Evolutionary conservation across 208 protist species (phyloP), one percentile per base, ranked within the genome.

Genomic region (Leishmania turanica): DNA sequence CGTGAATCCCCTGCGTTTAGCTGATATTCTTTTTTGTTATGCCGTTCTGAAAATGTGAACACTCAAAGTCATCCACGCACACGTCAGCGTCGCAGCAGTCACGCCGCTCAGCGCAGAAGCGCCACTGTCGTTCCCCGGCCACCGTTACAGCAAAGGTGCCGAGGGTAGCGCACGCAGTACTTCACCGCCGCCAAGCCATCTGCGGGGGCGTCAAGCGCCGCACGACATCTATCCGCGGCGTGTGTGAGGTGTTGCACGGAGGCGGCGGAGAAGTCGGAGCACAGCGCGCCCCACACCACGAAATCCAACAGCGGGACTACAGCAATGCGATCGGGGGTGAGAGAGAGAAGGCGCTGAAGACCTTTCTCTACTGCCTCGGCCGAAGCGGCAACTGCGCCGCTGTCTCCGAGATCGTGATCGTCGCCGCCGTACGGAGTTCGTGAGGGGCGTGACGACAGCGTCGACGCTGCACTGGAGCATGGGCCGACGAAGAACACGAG

Each of bases 231-330:
- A 11, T 40, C 45, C 4, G 73, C 82, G 40, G 65, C 65, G 27
- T 69, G 64, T 19, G 24, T 51, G 53, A n/a, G 64, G 65, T 34
- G 75, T 49, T 60, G 27, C 78, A 53, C 17, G 31, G 64, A 58
- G 78, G 42, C 65, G 7, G 51, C 42, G n/a, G 73, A 72, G 37
- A 86, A 81, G 31, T 86, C 82, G 11, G 78, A 82, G 71, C 73
- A 75, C 19, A 82, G 58, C 2, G 78, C 65, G 27, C 77, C 82
- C 82, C 82, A 86, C 6, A 71, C 75, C 37, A 86, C 53, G 31
- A 86, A 86, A n/a, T 86, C 82, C 1, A 81, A 6, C 3, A 86
- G 40, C 49, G 78, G 82, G 24, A 86, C 78, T 3, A 82, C 82
- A 27, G 13, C 19, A 27, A 86, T 75, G 31, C 64, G 31, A 24